Base-by-base conservation (phyloP, 331 rosid species). In the Spiraea crenata region DNA sequence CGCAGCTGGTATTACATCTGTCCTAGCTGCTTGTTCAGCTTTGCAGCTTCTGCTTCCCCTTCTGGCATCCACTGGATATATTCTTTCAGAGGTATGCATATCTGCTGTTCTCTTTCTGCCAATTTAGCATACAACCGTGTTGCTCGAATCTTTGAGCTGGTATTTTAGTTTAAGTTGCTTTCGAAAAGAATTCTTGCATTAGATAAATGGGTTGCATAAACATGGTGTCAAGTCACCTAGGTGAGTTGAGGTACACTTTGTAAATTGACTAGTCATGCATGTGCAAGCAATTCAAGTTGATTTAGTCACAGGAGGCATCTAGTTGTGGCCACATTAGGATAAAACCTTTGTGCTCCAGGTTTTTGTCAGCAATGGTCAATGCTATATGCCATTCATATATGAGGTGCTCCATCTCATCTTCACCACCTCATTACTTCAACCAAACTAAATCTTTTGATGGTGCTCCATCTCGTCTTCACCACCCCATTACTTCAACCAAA, bases 1-100 rank as follows among this genome's bases (percentile, higher is more conserved):
- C 41, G 96, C 96, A 17, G 96, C 97, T 72, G 97, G 97, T 66
- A 91, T 91, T 70, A 89, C 96, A 47, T 91, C 96, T 63, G 93
- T 89, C 59, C 63, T 91, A 17, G 97, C 84, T 37, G 88, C 96
- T 67, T 91, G 96, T 81, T 89, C 91, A 9, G 76, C 31, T 25
- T 25, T 25, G 31, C 31, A 25, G 31, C 31, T 89, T 70, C 89
- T 91, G 70, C 87, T 91, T 77, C 97, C 96, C 25, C 82, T 91
- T 74, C 57, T 89, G 63, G 93, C 97, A 58, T 87, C 97, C 44
- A 82, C 96, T 1, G 93, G 97, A 77, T 85, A 91, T 80, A 80
- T 88, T 67, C 66, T 83, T 72, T 83, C 91, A 39, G 93, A 89
- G 96, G 97, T 89, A 19, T 57, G 65, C 12, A 55, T 49, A 71